Evolutionary conservation across 2,329 filamentous ascomycete genomes (phyloP), one percentile per base, ranked within the genome.

Genomic region (Dothiorella sarmentorum): DNA sequence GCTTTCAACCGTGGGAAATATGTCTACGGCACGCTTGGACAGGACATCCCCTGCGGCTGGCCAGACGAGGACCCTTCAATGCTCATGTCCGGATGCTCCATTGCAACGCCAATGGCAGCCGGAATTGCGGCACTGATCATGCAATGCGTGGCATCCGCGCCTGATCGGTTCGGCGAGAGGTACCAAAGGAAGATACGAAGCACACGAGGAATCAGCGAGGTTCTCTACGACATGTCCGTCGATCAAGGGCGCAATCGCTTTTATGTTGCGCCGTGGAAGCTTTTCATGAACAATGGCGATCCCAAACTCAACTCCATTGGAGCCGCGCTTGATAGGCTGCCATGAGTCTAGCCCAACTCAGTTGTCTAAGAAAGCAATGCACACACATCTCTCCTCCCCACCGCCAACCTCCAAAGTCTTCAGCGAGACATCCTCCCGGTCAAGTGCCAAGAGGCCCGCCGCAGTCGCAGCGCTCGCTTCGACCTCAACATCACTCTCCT

Each of bases 301-400:
- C 38, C 18, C 2, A 20, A 22, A 10, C 0, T 24, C 7, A 20
- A 3, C 2, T 13, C 15, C 13, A 43, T 43, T 9, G 7, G 17
- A 15, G 9, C 11, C 2, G 38, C 13, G 2, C 4, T 24, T 1
- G 2, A n/a, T 0, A 24, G 10, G 3, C 20, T 26, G 1, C 4
- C 20, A 7, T 43, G 18, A 43, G 22, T 4, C 3, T 6, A 6
- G 22, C 38, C 11, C 22, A 24, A 3, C 0, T 22, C 22, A 2
- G 1, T 11, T 15, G 5, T 22, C 10, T 1, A 2, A 13, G 10
- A n/a, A 20, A 24, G 38, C 20, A 7, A 43, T 43, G 22, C 38
- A 43, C 15, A 43, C 0, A 1, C 18, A 24, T 9, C 0, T 1
- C 15, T 24, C 38, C 1, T 43, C 20, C 13, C 38, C 18, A 26